phyloP scores from a whole-genome alignment of 768 basidiomycete genomes.

The Phlegmacium glaucopus region DNA sequence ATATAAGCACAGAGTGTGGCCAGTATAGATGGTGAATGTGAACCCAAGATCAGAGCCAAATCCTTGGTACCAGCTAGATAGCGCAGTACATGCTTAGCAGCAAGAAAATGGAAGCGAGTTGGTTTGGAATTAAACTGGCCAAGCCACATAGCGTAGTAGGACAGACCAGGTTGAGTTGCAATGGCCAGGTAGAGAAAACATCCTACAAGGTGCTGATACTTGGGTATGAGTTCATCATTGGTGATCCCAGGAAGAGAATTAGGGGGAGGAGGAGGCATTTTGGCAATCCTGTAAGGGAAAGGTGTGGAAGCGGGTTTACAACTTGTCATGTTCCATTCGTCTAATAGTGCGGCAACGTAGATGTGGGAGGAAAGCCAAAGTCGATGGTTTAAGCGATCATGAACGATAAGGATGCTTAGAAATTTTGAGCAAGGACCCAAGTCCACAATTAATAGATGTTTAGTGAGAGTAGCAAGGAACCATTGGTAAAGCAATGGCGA shows the following conservation, averaged over 20 bases:
- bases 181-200: slow-evolving; percentile 26
- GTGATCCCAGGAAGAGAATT: slow-evolving; percentile 10
- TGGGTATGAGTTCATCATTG: slow-evolving; percentile 11
- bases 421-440: slow-evolving; percentile 10
- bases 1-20: too few relatives aligned
- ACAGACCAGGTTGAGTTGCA: slow-evolving; percentile 33
- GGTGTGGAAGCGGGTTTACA: slow-evolving; percentile 7
- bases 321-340: slow-evolving; percentile 7
- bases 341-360: slow-evolving; percentile 8
- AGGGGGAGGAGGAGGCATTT: slow-evolving; percentile 1
- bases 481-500: slow-evolving; percentile 15
- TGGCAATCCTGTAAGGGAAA: slow-evolving; percentile 1
- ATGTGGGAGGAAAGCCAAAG: slow-evolving; percentile 8
- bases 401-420: slow-evolving; percentile 7
- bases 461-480: too few relatives aligned
- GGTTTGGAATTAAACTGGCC: too few relatives aligned
- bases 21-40: too few relatives aligned
- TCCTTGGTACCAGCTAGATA: too few relatives aligned
- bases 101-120: too few relatives aligned
- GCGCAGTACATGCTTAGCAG: too few relatives aligned
- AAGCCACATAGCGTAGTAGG: too few relatives aligned
- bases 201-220: slow-evolving; percentile 21
- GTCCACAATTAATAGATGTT: slow-evolving; percentile 12
- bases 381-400: slow-evolving; percentile 4
- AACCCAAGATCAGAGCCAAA: too few relatives aligned